Evolutionary conservation across 2,329 filamentous ascomycete species (phyloP).

Genomic region (Fusarium cyanostomum): DNA sequence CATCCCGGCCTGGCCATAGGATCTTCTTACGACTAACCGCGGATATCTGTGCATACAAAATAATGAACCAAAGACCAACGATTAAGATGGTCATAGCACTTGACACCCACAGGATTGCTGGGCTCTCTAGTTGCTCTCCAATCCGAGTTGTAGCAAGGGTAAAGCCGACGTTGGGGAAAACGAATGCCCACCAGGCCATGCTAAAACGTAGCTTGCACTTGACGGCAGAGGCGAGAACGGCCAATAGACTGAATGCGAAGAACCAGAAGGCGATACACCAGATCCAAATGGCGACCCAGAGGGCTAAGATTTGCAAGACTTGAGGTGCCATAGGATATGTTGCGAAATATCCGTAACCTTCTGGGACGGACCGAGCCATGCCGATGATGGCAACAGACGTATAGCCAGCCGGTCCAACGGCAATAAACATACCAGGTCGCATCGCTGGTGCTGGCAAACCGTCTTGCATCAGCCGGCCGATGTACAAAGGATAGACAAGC

Average conservation of each 20-base stretch:
- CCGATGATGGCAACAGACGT: conserved; percentile 42
- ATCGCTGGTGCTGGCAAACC: conserved; percentile 41
- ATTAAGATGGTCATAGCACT: conserved; percentile 35
- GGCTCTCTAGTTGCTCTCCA: conserved; percentile 38
- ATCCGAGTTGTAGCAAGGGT: conserved; percentile 39
- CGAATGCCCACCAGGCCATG: conserved; percentile 43
- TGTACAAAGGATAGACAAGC: conserved; percentile 38
- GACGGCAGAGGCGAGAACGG: conserved; percentile 25
- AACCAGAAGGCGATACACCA: conserved; percentile 45
- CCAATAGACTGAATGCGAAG: conserved; percentile 38
- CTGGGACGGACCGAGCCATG: conserved; percentile 37
- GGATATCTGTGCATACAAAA: conserved; percentile 30
- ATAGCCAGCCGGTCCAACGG: conserved; percentile 39
- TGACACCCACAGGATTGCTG: conserved; percentile 38
- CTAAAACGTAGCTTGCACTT: conserved; percentile 36
- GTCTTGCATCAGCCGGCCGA: conserved; percentile 42
- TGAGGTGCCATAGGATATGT: conserved; percentile 36
- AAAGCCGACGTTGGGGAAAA: conserved; percentile 44
- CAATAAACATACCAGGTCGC: conserved; percentile 42
- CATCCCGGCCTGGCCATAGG: conserved; percentile 42
- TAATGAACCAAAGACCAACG: conserved; percentile 40
- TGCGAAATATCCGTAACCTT: conserved; percentile 41
- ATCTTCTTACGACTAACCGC: conserved; percentile 37
- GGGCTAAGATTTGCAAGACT: conserved; percentile 37
- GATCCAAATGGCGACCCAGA: conserved; percentile 41